phyloP scores from a whole-genome alignment of 345 rosid genomes.

The Brassica napus region Da-Ae NC_063438.1:24336501-24337000 shows the following conservation, averaged over 20 bases:
- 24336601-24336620: conserved; percentile 68
- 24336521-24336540: conserved; percentile 63
- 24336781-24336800: conserved; percentile 73
- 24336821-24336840: conserved; percentile 2
- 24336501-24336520: conserved; percentile 27
- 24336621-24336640: conserved; percentile 44
- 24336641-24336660: conserved; percentile 46
- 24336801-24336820: conserved; percentile 62
- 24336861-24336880: too few relatives aligned
- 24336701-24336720: conserved; percentile 47
- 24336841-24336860: not conserved
- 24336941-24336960: not conserved
- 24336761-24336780: conserved; percentile 70
- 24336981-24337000: not conserved
- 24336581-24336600: conserved; percentile 65
- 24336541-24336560: conserved; percentile 38
- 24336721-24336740: conserved; percentile 83
- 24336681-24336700: conserved; percentile 45
- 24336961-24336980: not conserved
- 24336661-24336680: conserved; percentile 26
- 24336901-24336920: too few relatives aligned
- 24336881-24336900: too few relatives aligned
- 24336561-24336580: conserved; percentile 34
- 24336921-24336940: not conserved
- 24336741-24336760: conserved; percentile 40